Percentiles rank a stretch among this genome's conserved stretches.
phyloP scores from a whole-genome alignment of 345 rosid genomes.

The Cardamine occulta region DNA sequence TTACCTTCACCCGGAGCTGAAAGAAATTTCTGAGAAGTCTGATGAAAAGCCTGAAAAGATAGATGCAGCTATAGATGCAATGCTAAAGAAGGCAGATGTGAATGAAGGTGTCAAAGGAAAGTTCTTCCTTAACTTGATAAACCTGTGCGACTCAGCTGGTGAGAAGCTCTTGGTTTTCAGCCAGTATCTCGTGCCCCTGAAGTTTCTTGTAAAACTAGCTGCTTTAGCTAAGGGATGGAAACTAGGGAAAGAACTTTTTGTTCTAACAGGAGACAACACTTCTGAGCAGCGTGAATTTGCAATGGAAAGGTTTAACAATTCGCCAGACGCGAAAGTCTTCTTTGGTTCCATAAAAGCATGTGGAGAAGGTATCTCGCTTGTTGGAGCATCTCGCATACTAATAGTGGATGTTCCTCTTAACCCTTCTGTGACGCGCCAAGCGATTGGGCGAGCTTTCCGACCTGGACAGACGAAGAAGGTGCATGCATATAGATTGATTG shows the following conservation, averaged over 20 bases:
- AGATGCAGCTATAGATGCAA: slow-evolving; percentile 64
- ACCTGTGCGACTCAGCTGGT: slow-evolving; percentile 67
- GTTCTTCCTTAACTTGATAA: slow-evolving; percentile 74
- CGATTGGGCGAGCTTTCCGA: slow-evolving; percentile 88
- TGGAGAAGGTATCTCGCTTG: slow-evolving; percentile 94
- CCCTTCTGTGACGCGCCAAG: slow-evolving; percentile 98
- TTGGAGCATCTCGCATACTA: slow-evolving; percentile 90
- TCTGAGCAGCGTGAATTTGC: slow-evolving; percentile 74
- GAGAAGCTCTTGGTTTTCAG: slow-evolving; percentile 90
- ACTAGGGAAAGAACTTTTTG: slow-evolving; percentile 65
- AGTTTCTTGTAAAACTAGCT: slow-evolving; percentile 75
- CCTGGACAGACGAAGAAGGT: slow-evolving; percentile 91
- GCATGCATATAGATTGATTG: slow-evolving; percentile 75
- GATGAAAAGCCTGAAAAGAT: slow-evolving; percentile 48
- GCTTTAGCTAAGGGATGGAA: slow-evolving; percentile 65
- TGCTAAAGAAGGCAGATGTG: slow-evolving; percentile 58
- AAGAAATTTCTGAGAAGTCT: slow-evolving; percentile 40
- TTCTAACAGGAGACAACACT: slow-evolving; percentile 75
- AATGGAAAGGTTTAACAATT: slow-evolving; percentile 84
- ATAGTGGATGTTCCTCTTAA: slow-evolving; percentile 88
- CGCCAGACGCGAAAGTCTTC: slow-evolving; percentile 75
- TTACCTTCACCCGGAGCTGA: slow-evolving; percentile 74
- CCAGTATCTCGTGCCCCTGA: slow-evolving; percentile 81
- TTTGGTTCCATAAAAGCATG: slow-evolving; percentile 98
- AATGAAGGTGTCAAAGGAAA: slow-evolving; percentile 83